phyloP scores from a whole-genome alignment of 2,329 filamentous ascomycete genomes.

The Basipetospora chlamydospora region DNA sequence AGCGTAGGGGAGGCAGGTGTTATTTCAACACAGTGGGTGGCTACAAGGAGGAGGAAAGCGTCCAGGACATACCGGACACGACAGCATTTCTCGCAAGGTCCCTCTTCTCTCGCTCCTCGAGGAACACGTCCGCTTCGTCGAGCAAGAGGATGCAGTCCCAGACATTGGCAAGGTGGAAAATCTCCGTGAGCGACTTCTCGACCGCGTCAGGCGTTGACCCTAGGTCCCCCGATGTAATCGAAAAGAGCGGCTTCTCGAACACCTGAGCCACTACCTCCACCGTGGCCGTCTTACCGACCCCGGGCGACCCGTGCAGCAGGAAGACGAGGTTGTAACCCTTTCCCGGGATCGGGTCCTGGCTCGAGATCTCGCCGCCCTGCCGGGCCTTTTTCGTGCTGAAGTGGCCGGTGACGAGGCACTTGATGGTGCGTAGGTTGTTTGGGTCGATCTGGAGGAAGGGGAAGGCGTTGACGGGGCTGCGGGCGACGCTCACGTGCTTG shows the following conservation, averaged over 20 bases:
- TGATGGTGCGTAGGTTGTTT: slow-evolving; percentile 48
- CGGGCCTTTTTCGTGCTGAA: slow-evolving; percentile 51
- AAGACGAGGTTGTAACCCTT: slow-evolving; percentile 74
- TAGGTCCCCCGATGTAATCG: slow-evolving; percentile 63
- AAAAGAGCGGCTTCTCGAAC: slow-evolving; percentile 67
- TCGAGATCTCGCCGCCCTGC: slow-evolving; percentile 29
- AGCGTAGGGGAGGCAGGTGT: too few species aligned
- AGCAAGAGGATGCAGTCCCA: slow-evolving; percentile 16
- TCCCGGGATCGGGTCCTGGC: slow-evolving; percentile 69
- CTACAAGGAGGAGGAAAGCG: too few species aligned
- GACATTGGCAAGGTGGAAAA: slow-evolving; percentile 23
- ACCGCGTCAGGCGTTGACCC: slow-evolving; percentile 31
- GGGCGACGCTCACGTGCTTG: slow-evolving; percentile 19
- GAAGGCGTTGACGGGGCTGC: slow-evolving; percentile 19
- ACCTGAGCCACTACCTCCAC: slow-evolving; percentile 58
- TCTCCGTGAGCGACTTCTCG: slow-evolving; percentile 65
- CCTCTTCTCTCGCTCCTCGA: slow-evolving; percentile 9
- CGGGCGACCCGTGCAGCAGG: slow-evolving; percentile 51
- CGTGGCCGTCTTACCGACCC: slow-evolving; percentile 31
- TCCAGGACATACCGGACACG: slow-evolving; percentile 11
- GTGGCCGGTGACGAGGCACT: slow-evolving; percentile 58
- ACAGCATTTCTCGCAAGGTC: slow-evolving; percentile 21
- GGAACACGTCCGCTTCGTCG: slow-evolving; percentile 9
- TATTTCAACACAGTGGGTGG: too few species aligned
- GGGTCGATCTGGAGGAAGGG: slow-evolving; percentile 43